Base-by-base conservation (phyloP, 108 stramenopile species). In the Nitzschia sp. region DNA sequence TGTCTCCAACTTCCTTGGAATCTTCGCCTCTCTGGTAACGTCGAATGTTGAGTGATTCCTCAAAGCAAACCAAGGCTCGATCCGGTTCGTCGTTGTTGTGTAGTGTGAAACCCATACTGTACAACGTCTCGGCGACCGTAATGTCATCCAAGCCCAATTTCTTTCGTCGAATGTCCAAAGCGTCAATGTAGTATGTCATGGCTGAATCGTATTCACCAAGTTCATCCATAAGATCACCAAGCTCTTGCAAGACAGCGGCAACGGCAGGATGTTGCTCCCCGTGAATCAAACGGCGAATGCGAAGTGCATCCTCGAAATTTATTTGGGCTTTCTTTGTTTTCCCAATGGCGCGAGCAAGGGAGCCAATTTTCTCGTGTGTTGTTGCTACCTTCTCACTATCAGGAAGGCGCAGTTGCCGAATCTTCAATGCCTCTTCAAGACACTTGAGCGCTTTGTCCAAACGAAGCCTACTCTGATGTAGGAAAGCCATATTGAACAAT, bases 191-290 rank as follows among this genome's bases (percentile, higher is more conserved):
- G 53, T 78, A 78, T 17, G 73, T 80, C 69, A 87, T 75, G 37
- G 86, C 89, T 42, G 72, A 56, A 10, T 86, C 76, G 57, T 82
- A 80, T 38, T 88, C 81, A 17, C 75, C 81, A 38, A 85, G 70
- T 68, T 87, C 88, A 56, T 89, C 83, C 65, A 88, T 83, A 10
- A 92, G 50, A 57, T 92, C 87, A 22, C 88, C 91, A 65, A 92
- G 77, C 50, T 85, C 83, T 62, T 87, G 82, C 20, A 89, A 57
- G 21, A 86, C 85, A 8, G 78, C 63, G 24, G 91, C 91, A 17
- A 89, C 85, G 42, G 79, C 71, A 59, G 80, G 83, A 51, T 92
- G 91, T 22, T 79, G 60, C 21, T 83, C 72, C 0, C 91, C 91
- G 54, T 88, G 83, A 22, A 88, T 46, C 25, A 72, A 53, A 24